Evolutionary conservation across 169 alveolate genomes (phyloP).

Genomic region (Plasmodium gonderi): DNA sequence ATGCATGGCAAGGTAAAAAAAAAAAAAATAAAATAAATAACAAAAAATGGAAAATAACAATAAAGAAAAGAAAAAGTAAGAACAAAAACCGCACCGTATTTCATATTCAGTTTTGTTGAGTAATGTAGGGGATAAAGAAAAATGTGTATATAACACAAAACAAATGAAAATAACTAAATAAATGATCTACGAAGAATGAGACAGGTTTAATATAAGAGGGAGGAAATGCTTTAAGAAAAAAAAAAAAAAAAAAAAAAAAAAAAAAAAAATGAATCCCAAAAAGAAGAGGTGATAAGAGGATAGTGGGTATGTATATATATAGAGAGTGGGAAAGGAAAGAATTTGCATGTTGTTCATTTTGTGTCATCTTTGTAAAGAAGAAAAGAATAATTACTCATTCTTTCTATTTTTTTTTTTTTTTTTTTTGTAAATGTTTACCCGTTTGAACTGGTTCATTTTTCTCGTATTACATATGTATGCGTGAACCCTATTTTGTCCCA

Average conservation of each 20-base stretch:
- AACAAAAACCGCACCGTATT: neutral
- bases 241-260: neutral
- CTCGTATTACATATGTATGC: neutral
- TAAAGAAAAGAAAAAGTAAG: neutral
- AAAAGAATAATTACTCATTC: neutral
- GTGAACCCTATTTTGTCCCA: neutral
- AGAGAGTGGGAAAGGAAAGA: no score
- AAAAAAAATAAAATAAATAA: neutral
- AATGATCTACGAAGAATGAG: no score
- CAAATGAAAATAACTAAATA: no score
- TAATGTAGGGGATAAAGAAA: no score
- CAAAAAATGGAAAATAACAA: neutral
- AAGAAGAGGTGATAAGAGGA: no score
- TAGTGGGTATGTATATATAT: no score
- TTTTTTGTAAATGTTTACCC: no score
- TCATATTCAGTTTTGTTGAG: no score
- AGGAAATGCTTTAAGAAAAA: no score
- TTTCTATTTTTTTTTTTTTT: neutral
- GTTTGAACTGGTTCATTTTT: neutral
- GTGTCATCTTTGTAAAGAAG: neutral
- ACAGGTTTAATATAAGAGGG: no score
- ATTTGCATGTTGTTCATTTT: neutral
- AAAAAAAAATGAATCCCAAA: neutral
- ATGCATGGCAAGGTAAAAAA: constrained; percentile 6
- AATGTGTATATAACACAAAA: no score